Percentiles rank a stretch among this genome's conserved stretches.
Evolutionary conservation across 176 grass and related monocot genomes (phyloP).

Genomic region (Saccharum officinarum): DNA sequence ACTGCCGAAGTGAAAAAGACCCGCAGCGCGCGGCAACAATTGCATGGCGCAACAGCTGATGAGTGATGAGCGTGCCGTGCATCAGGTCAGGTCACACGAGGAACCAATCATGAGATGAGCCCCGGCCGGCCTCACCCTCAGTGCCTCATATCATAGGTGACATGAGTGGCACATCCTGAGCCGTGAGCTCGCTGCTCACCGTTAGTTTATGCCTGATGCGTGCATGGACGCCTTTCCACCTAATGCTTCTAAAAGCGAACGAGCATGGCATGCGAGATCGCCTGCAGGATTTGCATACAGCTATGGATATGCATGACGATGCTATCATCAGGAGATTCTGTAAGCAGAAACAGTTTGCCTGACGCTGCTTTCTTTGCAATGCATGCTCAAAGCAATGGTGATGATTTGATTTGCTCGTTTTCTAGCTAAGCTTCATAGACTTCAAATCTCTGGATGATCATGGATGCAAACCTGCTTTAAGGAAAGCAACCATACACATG

Average conservation of each 20-base stretch:
- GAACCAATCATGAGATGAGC: slow-evolving; percentile 28
- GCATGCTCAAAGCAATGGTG: neutral
- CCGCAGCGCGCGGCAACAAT: slow-evolving; percentile 5
- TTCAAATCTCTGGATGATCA: slow-evolving; percentile 6
- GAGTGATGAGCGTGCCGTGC: neutral
- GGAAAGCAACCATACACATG: neutral
- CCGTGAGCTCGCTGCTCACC: slow-evolving; percentile 14
- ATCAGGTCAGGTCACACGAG: neutral
- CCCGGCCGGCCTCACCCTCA: slow-evolving; percentile 2
- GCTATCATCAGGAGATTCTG: slow-evolving; percentile 3
- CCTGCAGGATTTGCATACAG: slow-evolving; percentile 37
- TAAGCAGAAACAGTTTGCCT: slow-evolving; percentile 7
- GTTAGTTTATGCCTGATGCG: slow-evolving; percentile 34
- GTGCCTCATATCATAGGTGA: slow-evolving; percentile 45
- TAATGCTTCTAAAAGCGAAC: slow-evolving; percentile 32
- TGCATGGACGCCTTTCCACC: slow-evolving; percentile 25
- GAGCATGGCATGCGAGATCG: slow-evolving; percentile 30
- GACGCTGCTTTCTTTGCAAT: slow-evolving; percentile 5
- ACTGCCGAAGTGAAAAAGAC: neutral
- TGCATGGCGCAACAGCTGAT: slow-evolving; percentile 24
- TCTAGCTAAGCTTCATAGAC: slow-evolving; percentile 1
- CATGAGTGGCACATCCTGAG: slow-evolving; percentile 25
- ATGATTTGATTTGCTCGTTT: slow-evolving; percentile 20
- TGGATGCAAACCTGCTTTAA: slow-evolving; percentile 1
- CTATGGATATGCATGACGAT: neutral